phyloP scores from a whole-genome alignment of 306 rosid species.

The Canavalia ensiformis region DNA sequence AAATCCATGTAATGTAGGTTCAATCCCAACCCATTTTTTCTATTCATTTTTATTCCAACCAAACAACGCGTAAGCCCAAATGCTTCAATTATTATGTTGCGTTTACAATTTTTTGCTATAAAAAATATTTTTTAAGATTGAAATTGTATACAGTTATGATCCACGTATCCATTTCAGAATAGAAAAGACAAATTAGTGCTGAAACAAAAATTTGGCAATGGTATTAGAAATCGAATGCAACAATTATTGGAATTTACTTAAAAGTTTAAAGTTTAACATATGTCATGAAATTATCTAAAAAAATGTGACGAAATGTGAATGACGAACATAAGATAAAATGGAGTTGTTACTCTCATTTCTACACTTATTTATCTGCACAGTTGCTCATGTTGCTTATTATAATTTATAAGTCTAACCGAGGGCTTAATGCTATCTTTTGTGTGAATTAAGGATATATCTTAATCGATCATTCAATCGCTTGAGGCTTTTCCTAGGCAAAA shows the following conservation, averaged over 20 bases:
- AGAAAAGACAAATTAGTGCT: not conserved
- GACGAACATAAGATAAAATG: not conserved
- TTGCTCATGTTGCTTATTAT: not conserved
- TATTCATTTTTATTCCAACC: not conserved
- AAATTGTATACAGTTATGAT: not conserved
- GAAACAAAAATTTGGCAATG: not conserved
- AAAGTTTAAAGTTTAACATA: too few species aligned
- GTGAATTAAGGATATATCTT: not conserved
- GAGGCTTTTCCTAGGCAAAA: too few species aligned
- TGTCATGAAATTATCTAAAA: too few species aligned
- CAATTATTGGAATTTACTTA: not conserved
- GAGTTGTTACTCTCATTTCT: not conserved
- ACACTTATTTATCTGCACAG: not conserved
- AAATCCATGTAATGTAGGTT: not conserved
- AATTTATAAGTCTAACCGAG: not conserved
- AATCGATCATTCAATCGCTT: not conserved
- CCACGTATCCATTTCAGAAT: not conserved
- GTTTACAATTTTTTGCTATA: not conserved
- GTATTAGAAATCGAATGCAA: not conserved
- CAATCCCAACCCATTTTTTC: not conserved
- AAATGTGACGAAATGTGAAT: too few species aligned
- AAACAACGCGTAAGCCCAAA: not conserved
- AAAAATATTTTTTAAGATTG: constrained; percentile 1
- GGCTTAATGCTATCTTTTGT: not conserved
- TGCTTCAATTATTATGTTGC: not conserved